phyloP scores from a whole-genome alignment of 495 filamentous ascomycete species.

The Neurospora sp. region DNA sequence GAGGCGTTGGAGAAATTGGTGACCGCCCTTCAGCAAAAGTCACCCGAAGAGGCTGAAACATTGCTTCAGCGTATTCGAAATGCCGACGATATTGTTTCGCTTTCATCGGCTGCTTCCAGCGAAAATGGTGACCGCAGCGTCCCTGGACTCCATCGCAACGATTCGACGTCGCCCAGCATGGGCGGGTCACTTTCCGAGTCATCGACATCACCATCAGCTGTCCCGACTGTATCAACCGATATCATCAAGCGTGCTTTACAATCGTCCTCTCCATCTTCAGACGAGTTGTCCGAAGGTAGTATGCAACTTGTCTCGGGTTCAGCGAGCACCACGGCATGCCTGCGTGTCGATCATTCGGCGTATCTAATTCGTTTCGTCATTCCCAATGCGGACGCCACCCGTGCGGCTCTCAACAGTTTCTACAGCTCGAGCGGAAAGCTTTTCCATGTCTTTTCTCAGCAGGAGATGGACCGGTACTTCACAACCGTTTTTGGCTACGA shows the following conservation, averaged over 20 bases:
- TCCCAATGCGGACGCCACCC: slow-evolving; percentile 13
- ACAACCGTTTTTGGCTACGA: slow-evolving; percentile 8
- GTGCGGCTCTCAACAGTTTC: slow-evolving; percentile 19
- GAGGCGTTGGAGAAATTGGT: slow-evolving; percentile 16
- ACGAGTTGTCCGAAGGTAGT: background rate
- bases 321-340: background rate
- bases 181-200: background rate
- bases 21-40: slow-evolving; percentile 9
- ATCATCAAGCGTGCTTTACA: background rate
- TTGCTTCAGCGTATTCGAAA: slow-evolving; percentile 11
- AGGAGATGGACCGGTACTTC: slow-evolving; percentile 10
- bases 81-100: background rate
- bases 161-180: background rate
- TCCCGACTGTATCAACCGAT: background rate
- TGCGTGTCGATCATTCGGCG: background rate
- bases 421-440: slow-evolving; percentile 20
- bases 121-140: background rate
- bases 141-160: background rate
- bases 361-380: slow-evolving; percentile 9
- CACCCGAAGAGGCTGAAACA: slow-evolving; percentile 13
- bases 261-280: background rate
- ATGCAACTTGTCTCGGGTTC: background rate
- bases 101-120: background rate
- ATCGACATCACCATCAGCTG: background rate
- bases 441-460: slow-evolving; percentile 19